Base-by-base conservation (phyloP, 2,329 filamentous ascomycete species). In the Sphaerulina populicola region DNA sequence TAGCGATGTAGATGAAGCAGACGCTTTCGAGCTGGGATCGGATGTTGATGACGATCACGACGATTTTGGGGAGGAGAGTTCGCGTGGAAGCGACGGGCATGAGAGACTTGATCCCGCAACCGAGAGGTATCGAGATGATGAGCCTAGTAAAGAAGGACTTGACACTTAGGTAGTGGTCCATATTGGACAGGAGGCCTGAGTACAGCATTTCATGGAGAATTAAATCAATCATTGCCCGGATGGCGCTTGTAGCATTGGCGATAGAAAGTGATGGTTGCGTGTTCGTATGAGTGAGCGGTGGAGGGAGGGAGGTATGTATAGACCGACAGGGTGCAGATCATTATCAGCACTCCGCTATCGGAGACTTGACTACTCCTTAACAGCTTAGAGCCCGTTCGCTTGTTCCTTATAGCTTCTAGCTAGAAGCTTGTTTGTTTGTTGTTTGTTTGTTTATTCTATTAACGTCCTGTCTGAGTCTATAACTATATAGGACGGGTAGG, bases 1-100 rank as follows among this genome's bases (percentile, higher is more conserved):
- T 47, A 91, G 91, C 52, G 90, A 93, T 51, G 36, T 18, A 1
- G 85, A 88, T 49, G 82, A 85, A 60, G 65, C 61, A 46, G 71
- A 65, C 18, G 43, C 53, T 10, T 61, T 62, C 49, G 60, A 51
- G 5, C 30, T 62, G 40, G 60, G 53, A 2, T 55, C 57, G 36
- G 60, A 59, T 37, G 55, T 55, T 23, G 58, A 62, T 30, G 55
- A 55, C 35, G 60, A 61, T 23, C 53, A 56, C 35, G 55, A 60
- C 10, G 50, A 52, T 7, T 49, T 43, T 30, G 57, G 52, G 7
- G 52, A 55, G 9, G 52, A 50, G 44, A 52, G 51, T 46, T 47
- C 44, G 29, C 39, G 54, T 49, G 53, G 50, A 31, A 50, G 53
- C 15, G 51, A 47, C 31, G 41, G 49, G 15, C 33, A 38, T 18